phyloP scores from a whole-genome alignment of 2,329 filamentous ascomycete species.

The Sclerotinia subarctica region DNA sequence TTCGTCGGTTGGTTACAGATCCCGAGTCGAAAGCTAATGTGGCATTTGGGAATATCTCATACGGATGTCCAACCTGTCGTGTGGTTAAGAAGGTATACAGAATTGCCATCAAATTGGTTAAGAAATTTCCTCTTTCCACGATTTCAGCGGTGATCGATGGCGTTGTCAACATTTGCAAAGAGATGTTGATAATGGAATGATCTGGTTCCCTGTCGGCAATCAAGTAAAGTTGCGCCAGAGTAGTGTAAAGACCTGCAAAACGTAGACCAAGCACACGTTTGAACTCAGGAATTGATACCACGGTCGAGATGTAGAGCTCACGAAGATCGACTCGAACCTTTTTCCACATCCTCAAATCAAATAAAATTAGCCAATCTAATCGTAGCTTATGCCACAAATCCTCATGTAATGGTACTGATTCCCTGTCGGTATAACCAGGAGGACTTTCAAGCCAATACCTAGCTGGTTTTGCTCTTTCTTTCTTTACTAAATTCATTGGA shows the following conservation, averaged over 20 bases:
- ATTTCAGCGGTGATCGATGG: constrained; percentile 96
- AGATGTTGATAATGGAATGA: constrained; percentile 97
- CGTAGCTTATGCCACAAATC: constrained; percentile 86
- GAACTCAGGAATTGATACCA: constrained; percentile 93
- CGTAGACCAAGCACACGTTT: constrained; percentile 88
- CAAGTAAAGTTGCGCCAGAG: constrained; percentile 87
- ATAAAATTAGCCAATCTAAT: constrained; percentile 90
- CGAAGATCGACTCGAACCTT: constrained; percentile 86
- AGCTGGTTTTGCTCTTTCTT: constrained; percentile 59
- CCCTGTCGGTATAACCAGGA: constrained; percentile 59
- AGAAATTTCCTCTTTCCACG: constrained; percentile 89
- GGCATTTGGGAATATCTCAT: constrained; percentile 80
- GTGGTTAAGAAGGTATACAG: constrained; percentile 96
- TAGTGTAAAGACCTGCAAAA: constrained; percentile 94
- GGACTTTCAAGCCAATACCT: constrained; percentile 87
- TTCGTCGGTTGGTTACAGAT: constrained; percentile 87
- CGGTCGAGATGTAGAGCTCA: constrained; percentile 92
- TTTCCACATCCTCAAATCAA: constrained; percentile 96
- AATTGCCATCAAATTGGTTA: constrained; percentile 93
- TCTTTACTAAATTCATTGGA: constrained; percentile 54
- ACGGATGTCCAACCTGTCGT: constrained; percentile 89
- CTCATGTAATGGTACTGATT: constrained; percentile 69
- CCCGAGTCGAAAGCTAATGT: constrained; percentile 91
- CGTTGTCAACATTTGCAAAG: constrained; percentile 92
- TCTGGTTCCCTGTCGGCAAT: constrained; percentile 96